Base-by-base conservation (phyloP, 1,284 basidiomycete species). In the Leccinum pallidistipes region DNA sequence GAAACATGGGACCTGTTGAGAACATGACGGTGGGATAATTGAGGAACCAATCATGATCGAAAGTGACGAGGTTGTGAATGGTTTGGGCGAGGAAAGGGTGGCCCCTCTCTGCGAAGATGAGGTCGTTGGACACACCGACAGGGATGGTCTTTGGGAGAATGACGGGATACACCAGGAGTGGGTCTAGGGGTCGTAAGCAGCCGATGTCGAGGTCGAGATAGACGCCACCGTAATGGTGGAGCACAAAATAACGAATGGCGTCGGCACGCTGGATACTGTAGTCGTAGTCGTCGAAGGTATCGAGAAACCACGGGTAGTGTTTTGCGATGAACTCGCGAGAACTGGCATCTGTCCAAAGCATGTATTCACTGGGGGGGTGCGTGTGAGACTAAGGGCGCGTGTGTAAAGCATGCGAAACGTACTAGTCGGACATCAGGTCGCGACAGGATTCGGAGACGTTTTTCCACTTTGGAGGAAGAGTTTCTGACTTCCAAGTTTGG, bases 11-110 rank as follows among this genome's bases (percentile, higher is more conserved):
- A 1, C 97, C 97, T 0, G 97, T 99, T 55, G 94, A 95, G 80
- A 99, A 99, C 97, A 99, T 99, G 79, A 99, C 97, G 38, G 97
- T 99, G 34, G 97, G 97, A 71, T 99, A 99, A 78, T 98, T 96
- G 71, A 95, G 86, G 58, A 97, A 76, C 86, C 94, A 98, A 59
- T 87, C 85, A 77, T 97, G 94, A 78, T 98, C 92, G 75, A 97
- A 99, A n/a, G 88, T 89, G 70, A 88, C 84, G 64, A 98, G 86
- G 68, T 90, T 94, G 78, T 97, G 90, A 68, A 98, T 97, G 56
- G 95, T 91, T 76, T 95, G 92, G 40, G 90, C 88, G 81, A 98
- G 86, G 80, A 99, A 95, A 1, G 94, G 91, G 68, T 97, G 95
- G 0, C 81, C 81, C 71, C 90, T 90, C 72, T 92, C 87, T 24